Conservation (phyloP, 495 filamentous ascomycete genomes). For the Haplographium delicatum region DNA sequence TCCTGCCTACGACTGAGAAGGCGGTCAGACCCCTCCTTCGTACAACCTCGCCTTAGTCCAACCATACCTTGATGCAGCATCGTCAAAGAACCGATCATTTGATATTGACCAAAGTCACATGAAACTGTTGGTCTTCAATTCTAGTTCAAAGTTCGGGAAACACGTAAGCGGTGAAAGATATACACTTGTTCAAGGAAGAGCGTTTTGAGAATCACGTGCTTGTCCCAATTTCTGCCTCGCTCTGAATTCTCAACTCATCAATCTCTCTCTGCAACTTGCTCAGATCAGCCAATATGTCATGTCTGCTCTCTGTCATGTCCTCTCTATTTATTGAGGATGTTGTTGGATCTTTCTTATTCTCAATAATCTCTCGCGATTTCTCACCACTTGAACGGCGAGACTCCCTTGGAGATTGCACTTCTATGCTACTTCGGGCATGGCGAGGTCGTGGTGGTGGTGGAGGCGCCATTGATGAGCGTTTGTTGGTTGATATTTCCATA, state of each 20-base stretch:
- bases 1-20: no score
- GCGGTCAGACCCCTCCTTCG: no score
- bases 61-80: no score
- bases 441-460: constrained; percentile 26
- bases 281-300: constrained; percentile 25
- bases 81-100: no score
- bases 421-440: constrained; percentile 16
- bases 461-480: constrained; percentile 18
- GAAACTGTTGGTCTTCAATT: no score
- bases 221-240: constrained; percentile 8
- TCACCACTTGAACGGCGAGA: constrained; percentile 21
- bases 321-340: constrained; percentile 13
- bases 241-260: constrained; percentile 20
- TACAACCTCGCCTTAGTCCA: no score
- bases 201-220: constrained; percentile 19
- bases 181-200: no score
- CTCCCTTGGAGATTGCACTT: constrained; percentile 8
- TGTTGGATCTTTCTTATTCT: constrained; percentile 17
- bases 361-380: constrained; percentile 9
- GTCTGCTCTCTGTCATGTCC: constrained; percentile 6
- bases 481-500: constrained; percentile 20
- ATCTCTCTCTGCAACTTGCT: constrained; percentile 25
- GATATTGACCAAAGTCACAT: no score
- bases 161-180: no score
- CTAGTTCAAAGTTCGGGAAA: no score